A percentile compares a stretch with the other conserved stretches of the same genome.
These are phyloP conservation scores for Sporothrix pallida DNA, from an alignment of 2,329 filamentous ascomycete genomes.

Conservation along the genomic window DNA sequence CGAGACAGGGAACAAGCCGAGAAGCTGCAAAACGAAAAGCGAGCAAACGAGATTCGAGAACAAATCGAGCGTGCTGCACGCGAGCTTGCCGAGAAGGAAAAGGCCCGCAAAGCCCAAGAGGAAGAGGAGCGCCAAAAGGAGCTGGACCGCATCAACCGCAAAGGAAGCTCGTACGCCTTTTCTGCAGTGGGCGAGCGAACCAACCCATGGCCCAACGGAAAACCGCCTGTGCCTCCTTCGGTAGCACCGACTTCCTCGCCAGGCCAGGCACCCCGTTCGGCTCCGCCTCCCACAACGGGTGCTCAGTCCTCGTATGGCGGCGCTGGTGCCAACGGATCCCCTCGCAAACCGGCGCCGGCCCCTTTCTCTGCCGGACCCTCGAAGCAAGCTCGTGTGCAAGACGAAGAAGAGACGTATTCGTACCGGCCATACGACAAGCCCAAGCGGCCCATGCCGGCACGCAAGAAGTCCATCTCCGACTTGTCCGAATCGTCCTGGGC, in stretches of 20 bases:
- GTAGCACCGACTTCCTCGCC: conserved; percentile 41
- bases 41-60: conserved; percentile 42
- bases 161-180: conserved; percentile 64
- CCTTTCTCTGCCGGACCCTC: conserved; percentile 63
- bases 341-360: conserved; percentile 53
- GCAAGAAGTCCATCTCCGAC: conserved; percentile 71
- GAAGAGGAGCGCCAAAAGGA: conserved; percentile 40
- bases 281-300: conserved; percentile 32
- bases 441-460: conserved; percentile 54
- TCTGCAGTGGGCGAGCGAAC: conserved; percentile 71
- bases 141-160: conserved; percentile 42
- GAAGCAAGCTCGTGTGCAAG: conserved; percentile 33
- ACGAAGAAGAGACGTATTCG: conserved; percentile 70
- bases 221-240: conserved; percentile 49
- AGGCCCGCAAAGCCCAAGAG: conserved; percentile 42
- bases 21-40: conserved; percentile 40
- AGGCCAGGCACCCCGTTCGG: conserved; percentile 42
- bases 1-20: conserved; percentile 40
- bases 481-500: conserved; percentile 87
- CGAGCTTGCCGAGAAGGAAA: conserved; percentile 46
- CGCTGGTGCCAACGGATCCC: background rate
- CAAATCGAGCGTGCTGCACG: conserved; percentile 49
- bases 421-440: conserved; percentile 79
- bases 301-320: conserved; percentile 24
- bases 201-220: conserved; percentile 71